Conservation (phyloP, 306 rosid genomes). For the Cucumis melo region DNA sequence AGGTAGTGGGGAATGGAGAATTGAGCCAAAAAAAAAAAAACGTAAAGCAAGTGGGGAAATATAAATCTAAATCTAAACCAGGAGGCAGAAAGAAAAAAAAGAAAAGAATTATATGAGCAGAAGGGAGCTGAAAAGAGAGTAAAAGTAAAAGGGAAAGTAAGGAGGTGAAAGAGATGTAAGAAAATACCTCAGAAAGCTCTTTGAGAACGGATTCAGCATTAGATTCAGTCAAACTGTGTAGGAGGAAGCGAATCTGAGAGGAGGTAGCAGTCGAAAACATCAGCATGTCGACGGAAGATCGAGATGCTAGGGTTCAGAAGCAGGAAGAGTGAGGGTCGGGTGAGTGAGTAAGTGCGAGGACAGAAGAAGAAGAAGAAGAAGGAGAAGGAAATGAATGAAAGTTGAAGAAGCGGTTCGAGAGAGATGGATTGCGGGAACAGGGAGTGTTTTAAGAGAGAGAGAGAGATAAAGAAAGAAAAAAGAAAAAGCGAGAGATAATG, state of each 20-base stretch:
- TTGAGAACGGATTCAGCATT: constrained; percentile 61
- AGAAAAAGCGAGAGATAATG: neutral
- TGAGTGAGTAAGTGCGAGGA: neutral
- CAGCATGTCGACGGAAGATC: constrained; percentile 26
- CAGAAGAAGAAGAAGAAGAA: neutral
- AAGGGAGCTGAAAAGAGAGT: neutral
- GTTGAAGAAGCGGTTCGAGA: neutral
- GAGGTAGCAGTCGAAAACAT: constrained; percentile 43
- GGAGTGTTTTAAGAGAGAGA: neutral
- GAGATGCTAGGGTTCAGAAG: constrained; percentile 1
- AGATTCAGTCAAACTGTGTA: constrained; percentile 51
- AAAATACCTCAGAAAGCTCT: constrained; percentile 57
- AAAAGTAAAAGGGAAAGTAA: neutral
- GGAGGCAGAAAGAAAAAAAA: neutral
- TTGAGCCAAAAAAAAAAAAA: neutral
- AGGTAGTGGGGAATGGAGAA: neutral
- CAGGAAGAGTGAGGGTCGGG: neutral
- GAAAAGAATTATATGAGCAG: neutral
- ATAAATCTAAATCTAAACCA: neutral
- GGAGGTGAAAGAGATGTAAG: neutral
- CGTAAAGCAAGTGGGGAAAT: neutral
- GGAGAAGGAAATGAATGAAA: neutral
- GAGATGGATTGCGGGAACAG: neutral
- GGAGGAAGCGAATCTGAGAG: constrained; percentile 79
- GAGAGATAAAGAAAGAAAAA: too few relatives aligned